Percentiles rank a stretch among this genome's conserved stretches.
Evolutionary conservation across 306 rosid genomes (phyloP).

Genomic region (Citrullus amarus): DNA sequence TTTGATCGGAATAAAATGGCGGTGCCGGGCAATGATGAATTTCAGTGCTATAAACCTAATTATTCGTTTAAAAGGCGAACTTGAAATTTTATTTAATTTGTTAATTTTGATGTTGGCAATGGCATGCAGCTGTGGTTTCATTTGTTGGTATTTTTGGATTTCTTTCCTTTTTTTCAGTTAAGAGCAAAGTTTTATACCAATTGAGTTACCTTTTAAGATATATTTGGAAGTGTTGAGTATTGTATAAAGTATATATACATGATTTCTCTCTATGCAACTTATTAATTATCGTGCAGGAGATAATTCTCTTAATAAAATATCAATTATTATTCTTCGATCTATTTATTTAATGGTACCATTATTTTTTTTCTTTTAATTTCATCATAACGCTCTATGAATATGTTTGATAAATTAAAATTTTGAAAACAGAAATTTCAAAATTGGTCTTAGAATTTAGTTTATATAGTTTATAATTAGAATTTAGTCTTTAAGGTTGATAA

Average conservation of each 20-base stretch:
- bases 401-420: too few species aligned
- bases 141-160: background rate
- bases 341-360: too few species aligned
- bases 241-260: too few species aligned
- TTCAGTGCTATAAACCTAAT: background rate
- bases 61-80: background rate
- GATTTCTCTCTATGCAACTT: background rate
- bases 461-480: too few species aligned
- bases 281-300: too few species aligned
- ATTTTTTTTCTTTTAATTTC: background rate
- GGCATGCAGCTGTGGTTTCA: background rate
- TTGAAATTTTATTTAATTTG: background rate
- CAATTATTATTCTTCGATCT: too few species aligned
- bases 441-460: too few species aligned
- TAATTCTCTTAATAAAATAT: too few species aligned
- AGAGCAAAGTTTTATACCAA: too few species aligned
- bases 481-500: too few species aligned
- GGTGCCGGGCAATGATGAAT: background rate
- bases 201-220: too few species aligned
- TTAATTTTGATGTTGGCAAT: background rate
- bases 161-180: background rate
- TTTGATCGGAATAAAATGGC: background rate
- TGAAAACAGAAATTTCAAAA: too few species aligned
- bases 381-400: background rate
- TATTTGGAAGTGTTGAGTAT: background rate